Conservation (phyloP, 1,284 basidiomycete genomes). For the Thecaphora thlaspeos region DNA sequence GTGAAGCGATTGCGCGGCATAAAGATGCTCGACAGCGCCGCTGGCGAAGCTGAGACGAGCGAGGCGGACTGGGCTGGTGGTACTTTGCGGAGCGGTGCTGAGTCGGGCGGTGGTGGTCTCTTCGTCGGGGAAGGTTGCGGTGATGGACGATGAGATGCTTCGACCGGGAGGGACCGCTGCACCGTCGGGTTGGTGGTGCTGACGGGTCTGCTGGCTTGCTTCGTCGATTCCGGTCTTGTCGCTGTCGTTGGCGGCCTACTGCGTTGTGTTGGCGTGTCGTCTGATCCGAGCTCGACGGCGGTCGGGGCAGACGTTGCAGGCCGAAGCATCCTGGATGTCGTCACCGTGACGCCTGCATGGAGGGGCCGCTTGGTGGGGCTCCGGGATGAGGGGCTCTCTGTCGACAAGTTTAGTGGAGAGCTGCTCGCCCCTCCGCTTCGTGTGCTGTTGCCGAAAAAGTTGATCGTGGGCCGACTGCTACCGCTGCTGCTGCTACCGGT, state of each 20-base stretch:
- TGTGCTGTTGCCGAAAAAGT: constrained; percentile 19
- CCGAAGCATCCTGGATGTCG: not conserved
- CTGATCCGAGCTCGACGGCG: not conserved
- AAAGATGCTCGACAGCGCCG: constrained; percentile 28
- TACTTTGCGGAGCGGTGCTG: too few species aligned
- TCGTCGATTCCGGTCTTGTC: too few species aligned
- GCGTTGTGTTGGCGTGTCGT: too few species aligned
- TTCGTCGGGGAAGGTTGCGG: too few species aligned
- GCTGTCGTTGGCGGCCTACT: too few species aligned
- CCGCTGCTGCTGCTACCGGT: constrained; percentile 3
- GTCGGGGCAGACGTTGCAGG: too few species aligned
- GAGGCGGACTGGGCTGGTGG: too few species aligned
- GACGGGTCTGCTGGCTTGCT: too few species aligned
- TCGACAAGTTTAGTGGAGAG: not conserved
- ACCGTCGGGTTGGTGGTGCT: too few species aligned
- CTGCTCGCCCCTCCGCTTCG: not conserved
- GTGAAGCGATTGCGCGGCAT: constrained; percentile 4
- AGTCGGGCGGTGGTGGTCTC: too few species aligned
- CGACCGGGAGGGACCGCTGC: too few species aligned
- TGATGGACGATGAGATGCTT: too few species aligned
- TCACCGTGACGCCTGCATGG: not conserved
- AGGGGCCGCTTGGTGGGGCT: not conserved
- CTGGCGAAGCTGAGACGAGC: constrained; percentile 12
- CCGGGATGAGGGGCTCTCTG: constrained; percentile 1
- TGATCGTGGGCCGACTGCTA: constrained; percentile 12